Percentiles rank a stretch among this genome's conserved stretches.
Evolutionary conservation across 78 protist species (phyloP).

Genomic region (Dictyostelium purpureum): DNA sequence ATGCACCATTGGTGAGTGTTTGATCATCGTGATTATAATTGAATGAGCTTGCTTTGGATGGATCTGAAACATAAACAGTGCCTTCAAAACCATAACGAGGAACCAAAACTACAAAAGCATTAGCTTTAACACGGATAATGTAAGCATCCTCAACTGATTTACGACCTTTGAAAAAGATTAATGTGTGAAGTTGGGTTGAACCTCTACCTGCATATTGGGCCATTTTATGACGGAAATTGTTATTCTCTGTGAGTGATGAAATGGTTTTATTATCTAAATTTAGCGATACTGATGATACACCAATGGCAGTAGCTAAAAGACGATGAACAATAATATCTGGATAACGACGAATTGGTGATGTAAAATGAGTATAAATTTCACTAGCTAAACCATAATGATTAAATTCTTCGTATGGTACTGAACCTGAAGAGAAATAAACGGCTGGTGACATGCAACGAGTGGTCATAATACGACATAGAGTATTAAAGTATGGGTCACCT

Average conservation of each 20-base stretch:
- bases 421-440: conserved; percentile 88
- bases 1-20: conserved; percentile 39
- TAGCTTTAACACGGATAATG: conserved; percentile 81
- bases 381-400: conserved; percentile 84
- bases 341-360: conserved; percentile 98
- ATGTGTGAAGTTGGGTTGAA: conserved; percentile 86
- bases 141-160: conserved; percentile 85
- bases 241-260: conserved; percentile 11
- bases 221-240: conserved; percentile 79
- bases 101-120: conserved; percentile 86
- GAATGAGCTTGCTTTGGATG: background rate
- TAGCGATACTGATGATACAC: conserved; percentile 59
- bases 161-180: conserved; percentile 83
- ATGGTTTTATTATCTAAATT: conserved; percentile 73
- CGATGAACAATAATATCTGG: conserved; percentile 96
- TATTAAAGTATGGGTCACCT: conserved; percentile 85
- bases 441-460: conserved; percentile 95
- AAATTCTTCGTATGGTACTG: conserved; percentile 56
- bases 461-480: conserved; percentile 89
- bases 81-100: conserved; percentile 84
- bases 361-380: conserved; percentile 98
- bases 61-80: conserved; percentile 60
- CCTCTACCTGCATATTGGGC: conserved; percentile 93
- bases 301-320: conserved; percentile 80
- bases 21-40: conserved; percentile 42